Evolutionary conservation across 768 basidiomycete genomes (phyloP).

Genomic region (Pleurotus salmoneostramineus): DNA sequence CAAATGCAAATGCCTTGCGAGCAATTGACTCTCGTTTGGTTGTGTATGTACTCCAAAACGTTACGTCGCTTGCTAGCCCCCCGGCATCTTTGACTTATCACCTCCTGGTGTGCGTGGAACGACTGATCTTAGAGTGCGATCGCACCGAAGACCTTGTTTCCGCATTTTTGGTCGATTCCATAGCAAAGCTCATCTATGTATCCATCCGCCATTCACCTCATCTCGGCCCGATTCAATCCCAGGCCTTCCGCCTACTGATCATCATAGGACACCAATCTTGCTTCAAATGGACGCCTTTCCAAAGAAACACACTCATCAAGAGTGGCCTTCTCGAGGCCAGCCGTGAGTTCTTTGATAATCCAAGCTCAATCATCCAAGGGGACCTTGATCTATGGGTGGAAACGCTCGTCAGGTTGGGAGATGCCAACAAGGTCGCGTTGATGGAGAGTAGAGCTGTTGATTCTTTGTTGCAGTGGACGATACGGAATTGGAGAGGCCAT

Average conservation of each 20-base stretch:
- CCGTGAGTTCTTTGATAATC: constrained; percentile 4
- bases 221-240: neutral
- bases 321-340: constrained; percentile 3
- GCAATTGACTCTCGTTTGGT: neutral
- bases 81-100: neutral
- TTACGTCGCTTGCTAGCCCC: neutral
- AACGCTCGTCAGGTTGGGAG: neutral
- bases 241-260: constrained; percentile 3
- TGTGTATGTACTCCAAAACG: neutral
- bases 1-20: neutral
- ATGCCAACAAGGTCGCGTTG: neutral
- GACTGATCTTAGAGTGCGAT: neutral
- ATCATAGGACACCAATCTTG: neutral
- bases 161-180: neutral
- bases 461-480: neutral
- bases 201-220: neutral
- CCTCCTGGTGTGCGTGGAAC: neutral
- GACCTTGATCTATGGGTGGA: constrained; percentile 6
- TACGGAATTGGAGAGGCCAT: neutral
- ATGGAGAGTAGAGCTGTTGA: neutral
- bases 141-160: neutral
- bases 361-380: constrained; percentile 5
- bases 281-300: neutral
- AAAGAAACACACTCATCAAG: neutral
- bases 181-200: neutral